These are phyloP conservation scores for Epichloe scottii DNA, from an alignment of 2,329 filamentous ascomycete genomes.

Conservation along the genomic window DNA sequence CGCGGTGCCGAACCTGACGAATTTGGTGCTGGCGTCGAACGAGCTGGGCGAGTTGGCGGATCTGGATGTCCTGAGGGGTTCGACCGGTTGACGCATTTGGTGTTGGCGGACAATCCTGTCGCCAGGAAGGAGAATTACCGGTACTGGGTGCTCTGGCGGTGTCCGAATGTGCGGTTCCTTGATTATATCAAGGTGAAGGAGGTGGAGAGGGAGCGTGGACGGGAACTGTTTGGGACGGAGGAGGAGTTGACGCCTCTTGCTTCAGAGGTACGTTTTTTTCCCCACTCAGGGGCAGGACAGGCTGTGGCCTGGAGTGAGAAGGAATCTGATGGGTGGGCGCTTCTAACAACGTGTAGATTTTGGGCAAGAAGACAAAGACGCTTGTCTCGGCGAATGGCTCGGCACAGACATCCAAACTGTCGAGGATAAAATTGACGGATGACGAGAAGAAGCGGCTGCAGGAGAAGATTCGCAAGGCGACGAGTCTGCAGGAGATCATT, in stretches of 20 bases:
- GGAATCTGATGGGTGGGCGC: no score
- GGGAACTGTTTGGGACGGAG: constrained; percentile 69
- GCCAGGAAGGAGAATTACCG: constrained; percentile 92
- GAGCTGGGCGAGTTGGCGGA: constrained; percentile 75
- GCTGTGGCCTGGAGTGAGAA: no score
- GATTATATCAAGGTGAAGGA: constrained; percentile 90
- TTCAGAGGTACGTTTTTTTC: constrained; percentile 39
- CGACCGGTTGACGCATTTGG: constrained; percentile 61
- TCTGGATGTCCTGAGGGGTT: constrained; percentile 67
- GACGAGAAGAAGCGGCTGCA: constrained; percentile 77
- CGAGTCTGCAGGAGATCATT: constrained; percentile 81
- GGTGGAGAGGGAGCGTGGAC: constrained; percentile 62
- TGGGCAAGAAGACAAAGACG: constrained; percentile 68
- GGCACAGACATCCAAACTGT: constrained; percentile 46
- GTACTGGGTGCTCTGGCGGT: constrained; percentile 80
- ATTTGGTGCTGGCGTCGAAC: constrained; percentile 74
- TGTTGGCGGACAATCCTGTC: constrained; percentile 78
- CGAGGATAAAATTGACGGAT: constrained; percentile 74
- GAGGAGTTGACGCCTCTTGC: constrained; percentile 72
- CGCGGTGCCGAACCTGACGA: constrained; percentile 69
- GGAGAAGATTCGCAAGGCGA: constrained; percentile 77
- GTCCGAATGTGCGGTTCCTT: constrained; percentile 74
- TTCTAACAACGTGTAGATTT: constrained; percentile 43
- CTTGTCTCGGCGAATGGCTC: constrained; percentile 39
- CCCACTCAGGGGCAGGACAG: no score